phyloP scores from a whole-genome alignment of 768 basidiomycete genomes.

The Lactifluus volemus region DNA sequence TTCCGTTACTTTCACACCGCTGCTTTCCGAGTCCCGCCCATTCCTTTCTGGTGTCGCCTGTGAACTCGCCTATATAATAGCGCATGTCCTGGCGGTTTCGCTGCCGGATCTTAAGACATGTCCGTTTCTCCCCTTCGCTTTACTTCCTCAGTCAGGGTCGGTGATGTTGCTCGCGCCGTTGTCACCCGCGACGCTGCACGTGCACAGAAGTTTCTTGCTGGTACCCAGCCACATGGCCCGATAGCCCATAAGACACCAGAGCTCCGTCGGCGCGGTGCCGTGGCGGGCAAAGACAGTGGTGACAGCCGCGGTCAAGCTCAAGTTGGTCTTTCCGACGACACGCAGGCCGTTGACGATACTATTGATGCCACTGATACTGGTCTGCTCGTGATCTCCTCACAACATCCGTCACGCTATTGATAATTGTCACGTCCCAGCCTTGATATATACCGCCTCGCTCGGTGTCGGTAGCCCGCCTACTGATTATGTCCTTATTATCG shows the following conservation, averaged over 20 bases:
- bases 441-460: conserved; percentile 46
- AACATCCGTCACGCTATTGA: not conserved
- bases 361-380: conserved; percentile 53
- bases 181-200: conserved; percentile 45
- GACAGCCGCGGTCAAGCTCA: no score
- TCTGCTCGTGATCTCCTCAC: conserved; percentile 9
- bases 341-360: conserved; percentile 22
- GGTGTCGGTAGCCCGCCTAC: conserved; percentile 32
- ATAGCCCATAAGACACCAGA: conserved; percentile 22
- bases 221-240: conserved; percentile 45
- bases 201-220: conserved; percentile 37
- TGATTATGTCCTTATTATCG: no score
- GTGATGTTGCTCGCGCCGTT: conserved; percentile 37
- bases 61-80: not conserved
- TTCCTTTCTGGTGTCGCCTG: no score
- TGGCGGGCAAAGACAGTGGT: no score
- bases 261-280: no score
- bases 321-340: not conserved
- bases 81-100: no score
- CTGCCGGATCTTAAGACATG: conserved; percentile 24
- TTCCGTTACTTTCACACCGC: no score
- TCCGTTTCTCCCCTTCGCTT: conserved; percentile 35
- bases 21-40: no score
- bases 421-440: conserved; percentile 25
- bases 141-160: conserved; percentile 31